A percentile compares a stretch with the other conserved stretches of the same genome.
These are phyloP conservation scores for Mrakiaceae sp. DNA, from an alignment of 1,284 basidiomycete genomes.

Conservation along the genomic window DNA sequence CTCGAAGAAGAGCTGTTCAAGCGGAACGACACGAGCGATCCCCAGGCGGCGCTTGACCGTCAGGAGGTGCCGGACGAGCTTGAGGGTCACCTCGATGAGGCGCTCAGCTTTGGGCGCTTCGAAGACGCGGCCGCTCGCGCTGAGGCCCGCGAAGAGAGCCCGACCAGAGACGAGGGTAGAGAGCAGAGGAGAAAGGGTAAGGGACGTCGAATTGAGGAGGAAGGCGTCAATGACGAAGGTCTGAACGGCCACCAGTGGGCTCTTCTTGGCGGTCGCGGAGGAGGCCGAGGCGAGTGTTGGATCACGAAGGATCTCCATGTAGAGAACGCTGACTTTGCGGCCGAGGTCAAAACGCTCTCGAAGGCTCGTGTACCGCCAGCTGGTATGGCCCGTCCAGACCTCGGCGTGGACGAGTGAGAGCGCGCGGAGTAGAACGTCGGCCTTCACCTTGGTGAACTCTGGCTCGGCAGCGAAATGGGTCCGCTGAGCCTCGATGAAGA, in stretches of 20 bases:
- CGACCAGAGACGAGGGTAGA: conserved; percentile 3
- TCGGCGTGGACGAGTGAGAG: conserved; percentile 65
- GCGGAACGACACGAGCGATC: neutral
- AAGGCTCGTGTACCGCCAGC: conserved; percentile 68
- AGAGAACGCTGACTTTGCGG: conserved; percentile 51
- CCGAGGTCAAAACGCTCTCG: conserved; percentile 72
- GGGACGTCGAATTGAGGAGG: conserved; percentile 4
- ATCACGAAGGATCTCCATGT: conserved; percentile 53
- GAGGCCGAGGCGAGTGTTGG: conserved; percentile 39
- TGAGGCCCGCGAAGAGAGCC: conserved; percentile 1
- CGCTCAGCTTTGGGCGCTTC: conserved; percentile 11
- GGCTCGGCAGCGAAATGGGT: conserved; percentile 44
- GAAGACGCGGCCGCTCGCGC: conserved; percentile 1
- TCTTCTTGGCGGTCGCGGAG: neutral
- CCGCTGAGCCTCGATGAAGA: conserved; percentile 60
- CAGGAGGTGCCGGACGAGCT: conserved; percentile 1
- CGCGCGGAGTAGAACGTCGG: conserved; percentile 66
- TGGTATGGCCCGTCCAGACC: conserved; percentile 70
- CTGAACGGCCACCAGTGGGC: neutral
- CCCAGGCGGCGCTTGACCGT: neutral
- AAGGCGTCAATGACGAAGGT: conserved; percentile 3
- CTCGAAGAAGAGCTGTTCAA: conserved; percentile 14
- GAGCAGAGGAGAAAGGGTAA: conserved; percentile 3
- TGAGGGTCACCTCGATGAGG: conserved; percentile 9
- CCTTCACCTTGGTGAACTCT: conserved; percentile 55